These are phyloP conservation scores for Stagonosporopsis tanaceti DNA, from an alignment of 2,329 filamentous ascomycete genomes.

Conservation along the genomic window DNA sequence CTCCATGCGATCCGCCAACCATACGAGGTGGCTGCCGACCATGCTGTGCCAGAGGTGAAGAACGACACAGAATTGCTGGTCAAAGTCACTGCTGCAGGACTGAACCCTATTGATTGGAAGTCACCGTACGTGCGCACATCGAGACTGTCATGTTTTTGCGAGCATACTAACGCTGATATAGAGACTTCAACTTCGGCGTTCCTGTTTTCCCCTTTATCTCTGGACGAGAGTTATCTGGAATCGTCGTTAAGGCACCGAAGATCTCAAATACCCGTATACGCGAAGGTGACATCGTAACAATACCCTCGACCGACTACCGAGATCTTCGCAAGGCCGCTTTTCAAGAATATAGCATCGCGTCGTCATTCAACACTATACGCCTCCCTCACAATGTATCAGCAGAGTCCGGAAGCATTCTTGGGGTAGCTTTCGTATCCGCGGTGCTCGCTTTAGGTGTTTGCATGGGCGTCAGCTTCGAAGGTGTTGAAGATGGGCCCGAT, in stretches of 20 bases:
- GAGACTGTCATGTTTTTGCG: too few relatives aligned
- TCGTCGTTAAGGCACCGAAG: slow-evolving; percentile 61
- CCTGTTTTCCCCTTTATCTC: slow-evolving; percentile 73
- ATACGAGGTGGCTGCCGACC: slow-evolving; percentile 57
- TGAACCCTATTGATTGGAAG: slow-evolving; percentile 83
- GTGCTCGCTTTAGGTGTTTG: slow-evolving; percentile 72
- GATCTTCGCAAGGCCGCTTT: slow-evolving; percentile 76
- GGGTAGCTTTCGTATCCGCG: slow-evolving; percentile 76
- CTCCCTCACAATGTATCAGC: slow-evolving; percentile 64
- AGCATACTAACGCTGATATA: slow-evolving; percentile 38
- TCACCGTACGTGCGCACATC: slow-evolving; percentile 63
- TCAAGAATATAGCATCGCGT: slow-evolving; percentile 73
- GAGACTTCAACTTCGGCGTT: slow-evolving; percentile 75
- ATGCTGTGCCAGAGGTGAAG: slow-evolving; percentile 57
- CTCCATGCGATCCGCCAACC: slow-evolving; percentile 60
- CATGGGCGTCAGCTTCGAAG: slow-evolving; percentile 70
- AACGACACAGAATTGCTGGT: slow-evolving; percentile 66
- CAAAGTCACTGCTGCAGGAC: slow-evolving; percentile 69
- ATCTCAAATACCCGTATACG: slow-evolving; percentile 58
- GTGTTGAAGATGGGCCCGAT: slow-evolving; percentile 65
- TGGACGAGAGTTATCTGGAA: slow-evolving; percentile 73
- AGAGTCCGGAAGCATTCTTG: slow-evolving; percentile 68
- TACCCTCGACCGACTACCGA: slow-evolving; percentile 78
- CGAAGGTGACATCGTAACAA: slow-evolving; percentile 55
- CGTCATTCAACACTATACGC: slow-evolving; percentile 69